Evolutionary conservation across 805 yeast genomes (phyloP).

Genomic region (Kockiozyma suomiensis): DNA sequence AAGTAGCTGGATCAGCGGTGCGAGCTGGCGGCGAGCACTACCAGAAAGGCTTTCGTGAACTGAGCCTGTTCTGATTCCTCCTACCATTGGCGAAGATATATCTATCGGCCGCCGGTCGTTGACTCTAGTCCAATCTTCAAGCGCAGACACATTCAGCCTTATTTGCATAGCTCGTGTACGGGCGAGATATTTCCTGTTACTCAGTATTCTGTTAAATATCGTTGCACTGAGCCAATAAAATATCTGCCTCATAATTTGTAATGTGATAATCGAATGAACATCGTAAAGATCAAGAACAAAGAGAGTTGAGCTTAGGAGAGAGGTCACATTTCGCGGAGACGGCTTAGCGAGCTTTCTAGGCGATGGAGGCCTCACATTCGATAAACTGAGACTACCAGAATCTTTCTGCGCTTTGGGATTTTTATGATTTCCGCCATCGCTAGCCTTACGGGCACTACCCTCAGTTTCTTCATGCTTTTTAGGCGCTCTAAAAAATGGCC

Average conservation of each 20-base stretch:
- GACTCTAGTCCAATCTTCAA: slow-evolving; percentile 91
- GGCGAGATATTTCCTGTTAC: slow-evolving; percentile 69
- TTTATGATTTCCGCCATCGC: background rate
- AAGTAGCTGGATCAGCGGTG: slow-evolving; percentile 73
- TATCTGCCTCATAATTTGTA: slow-evolving; percentile 76
- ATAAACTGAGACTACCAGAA: background rate
- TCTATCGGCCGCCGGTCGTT: slow-evolving; percentile 56
- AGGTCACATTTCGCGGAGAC: slow-evolving; percentile 57
- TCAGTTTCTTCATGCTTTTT: slow-evolving; percentile 1
- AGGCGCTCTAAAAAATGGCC: slow-evolving; percentile 56
- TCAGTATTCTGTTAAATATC: slow-evolving; percentile 71
- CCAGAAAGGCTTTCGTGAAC: slow-evolving; percentile 41
- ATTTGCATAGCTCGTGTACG: slow-evolving; percentile 88
- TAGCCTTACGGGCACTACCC: background rate
- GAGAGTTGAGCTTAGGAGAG: slow-evolving; percentile 83
- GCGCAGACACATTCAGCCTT: slow-evolving; percentile 76
- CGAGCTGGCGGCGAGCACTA: slow-evolving; percentile 67
- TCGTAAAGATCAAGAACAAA: slow-evolving; percentile 82
- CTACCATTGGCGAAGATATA: slow-evolving; percentile 33
- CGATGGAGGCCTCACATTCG: slow-evolving; percentile 69
- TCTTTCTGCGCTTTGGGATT: background rate
- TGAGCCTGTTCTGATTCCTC: slow-evolving; percentile 23
- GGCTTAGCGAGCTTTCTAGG: slow-evolving; percentile 79
- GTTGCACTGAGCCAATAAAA: slow-evolving; percentile 74
- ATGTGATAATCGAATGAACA: slow-evolving; percentile 74